Conservation (phyloP, 371 early-diverging fungal species). For the Mucor plumbeus region DNA sequence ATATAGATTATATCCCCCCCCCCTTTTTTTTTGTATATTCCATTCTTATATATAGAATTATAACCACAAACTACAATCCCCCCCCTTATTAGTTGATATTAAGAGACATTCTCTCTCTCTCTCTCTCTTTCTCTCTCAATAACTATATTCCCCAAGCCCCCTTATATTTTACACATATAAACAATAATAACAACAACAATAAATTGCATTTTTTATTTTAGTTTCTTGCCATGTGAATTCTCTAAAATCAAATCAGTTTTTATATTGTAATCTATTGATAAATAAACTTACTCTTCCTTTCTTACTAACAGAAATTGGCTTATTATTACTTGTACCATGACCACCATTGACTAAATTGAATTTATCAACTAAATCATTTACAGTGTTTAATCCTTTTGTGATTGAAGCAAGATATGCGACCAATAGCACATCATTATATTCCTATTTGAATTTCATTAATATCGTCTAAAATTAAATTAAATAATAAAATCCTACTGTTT, state of each 20-base stretch:
- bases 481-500: constrained; percentile 56
- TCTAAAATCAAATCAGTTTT: constrained; percentile 9
- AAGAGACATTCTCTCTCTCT: no score
- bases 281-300: constrained; percentile 33
- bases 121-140: no score
- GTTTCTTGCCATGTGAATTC: constrained; percentile 11
- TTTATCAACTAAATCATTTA: constrained; percentile 69
- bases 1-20: constrained; percentile 4
- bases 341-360: constrained; percentile 48
- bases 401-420: constrained; percentile 77
- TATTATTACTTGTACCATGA: constrained; percentile 17
- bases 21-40: constrained; percentile 1
- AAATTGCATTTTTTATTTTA: constrained; percentile 1
- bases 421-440: constrained; percentile 82
- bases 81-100: background rate
- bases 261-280: background rate
- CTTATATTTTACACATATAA: background rate
- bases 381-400: constrained; percentile 75
- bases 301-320: constrained; percentile 19
- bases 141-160: background rate
- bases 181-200: background rate
- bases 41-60: background rate
- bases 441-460: constrained; percentile 45
- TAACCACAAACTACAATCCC: background rate
- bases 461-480: background rate